Conservation (phyloP, 768 basidiomycete genomes). For the Hericium coralloides region DNA sequence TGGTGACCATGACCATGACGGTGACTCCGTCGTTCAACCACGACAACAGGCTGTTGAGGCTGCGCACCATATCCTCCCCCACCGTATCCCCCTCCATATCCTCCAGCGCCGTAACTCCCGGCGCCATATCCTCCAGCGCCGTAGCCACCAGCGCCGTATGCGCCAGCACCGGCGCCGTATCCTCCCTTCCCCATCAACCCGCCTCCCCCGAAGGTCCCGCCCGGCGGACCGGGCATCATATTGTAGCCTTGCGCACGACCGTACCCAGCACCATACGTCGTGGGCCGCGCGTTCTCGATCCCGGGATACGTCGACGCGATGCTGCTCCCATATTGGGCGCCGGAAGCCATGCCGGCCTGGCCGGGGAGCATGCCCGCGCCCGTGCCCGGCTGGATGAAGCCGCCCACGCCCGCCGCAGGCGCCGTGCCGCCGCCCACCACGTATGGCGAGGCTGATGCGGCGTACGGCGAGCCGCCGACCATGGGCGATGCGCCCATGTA, state of each 20-base stretch:
- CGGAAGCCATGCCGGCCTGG: background rate
- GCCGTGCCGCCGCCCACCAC: too few relatives aligned
- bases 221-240: background rate
- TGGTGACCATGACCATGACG: slow-evolving; percentile 3
- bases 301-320: background rate
- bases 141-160: background rate
- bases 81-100: background rate
- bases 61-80: background rate
- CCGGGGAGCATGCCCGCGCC: background rate
- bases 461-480: too few relatives aligned
- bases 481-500: too few relatives aligned
- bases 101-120: background rate
- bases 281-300: background rate
- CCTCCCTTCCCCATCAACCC: background rate
- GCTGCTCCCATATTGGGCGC: background rate
- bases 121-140: background rate
- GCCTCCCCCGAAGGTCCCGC: background rate
- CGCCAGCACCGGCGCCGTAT: background rate
- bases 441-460: background rate
- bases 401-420: background rate
- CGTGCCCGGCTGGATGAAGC: background rate
- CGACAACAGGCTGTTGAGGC: background rate
- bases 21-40: background rate
- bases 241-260: too few relatives aligned
- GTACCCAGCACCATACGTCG: background rate